Evolutionary conservation across 192 early-diverging fungal genomes (phyloP), one percentile per base, ranked within the genome.

Genomic region (Coemansia sp.): DNA sequence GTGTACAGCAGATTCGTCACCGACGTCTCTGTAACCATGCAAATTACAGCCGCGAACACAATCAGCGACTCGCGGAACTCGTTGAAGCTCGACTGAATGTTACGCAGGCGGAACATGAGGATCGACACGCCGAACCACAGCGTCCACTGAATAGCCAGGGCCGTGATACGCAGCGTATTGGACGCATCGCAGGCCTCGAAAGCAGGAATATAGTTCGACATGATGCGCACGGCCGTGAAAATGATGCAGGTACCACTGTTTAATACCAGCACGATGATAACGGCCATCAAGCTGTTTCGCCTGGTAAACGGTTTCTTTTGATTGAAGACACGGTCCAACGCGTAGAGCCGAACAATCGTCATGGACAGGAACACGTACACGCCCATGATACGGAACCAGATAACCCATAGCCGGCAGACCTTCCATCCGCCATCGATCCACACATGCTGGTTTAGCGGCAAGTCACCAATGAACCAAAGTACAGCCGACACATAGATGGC

Each of bases 31-130:
- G 47, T 41, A 13, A 71, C 51, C 4, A 53, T 32, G 8, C 36
- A 23, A 1, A 71, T 71, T 21, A 56, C 51, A 19, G 64, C 43
- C 4, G 45, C 16, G 21, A 71, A 71, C 12, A 71, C 43, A 4
- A 45, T 47, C 20, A 71, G 38, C 11, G 67, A 71, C 45, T 71
- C 60, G 55, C 31, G 44, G 46, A 64, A 71, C 56, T 71, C 67
- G 47, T 71, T 71, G 31, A 71, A 71, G 37, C 67, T 71, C 30
- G 67, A 60, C 44, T 71, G 67, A 20, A 69, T 69, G 34, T 69
- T 69, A 40, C 66, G 66, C 56, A 69, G 50, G 14, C 66, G 47
- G 54, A 43, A 64, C 6, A 71, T 62, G 7, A 71, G 60, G 29
- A 56, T 46, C 3, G 55, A 55, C 5, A 57, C 56, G 7, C 56